Conservation (phyloP, 805 yeast genomes). For the Metschnikowia corniflorae region DNA sequence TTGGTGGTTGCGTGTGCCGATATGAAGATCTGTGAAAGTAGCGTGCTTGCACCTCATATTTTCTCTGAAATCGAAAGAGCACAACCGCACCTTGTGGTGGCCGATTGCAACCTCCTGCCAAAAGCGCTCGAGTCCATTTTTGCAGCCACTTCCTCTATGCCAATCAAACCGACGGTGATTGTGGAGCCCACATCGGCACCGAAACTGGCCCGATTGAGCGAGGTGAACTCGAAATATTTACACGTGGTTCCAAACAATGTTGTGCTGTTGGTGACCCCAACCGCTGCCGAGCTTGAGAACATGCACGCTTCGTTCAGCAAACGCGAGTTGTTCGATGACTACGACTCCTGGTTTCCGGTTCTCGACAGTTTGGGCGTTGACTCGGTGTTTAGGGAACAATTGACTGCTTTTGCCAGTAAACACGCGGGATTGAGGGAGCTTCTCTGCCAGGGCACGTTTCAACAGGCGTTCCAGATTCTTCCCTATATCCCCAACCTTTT, state of each 20-base stretch:
- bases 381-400: constrained; percentile 41
- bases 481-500: constrained; percentile 69
- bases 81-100: constrained; percentile 48
- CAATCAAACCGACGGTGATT: constrained; percentile 33
- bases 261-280: constrained; percentile 61
- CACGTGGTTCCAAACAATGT: constrained; percentile 47
- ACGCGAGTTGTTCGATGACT: constrained; percentile 42
- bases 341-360: constrained; percentile 70
- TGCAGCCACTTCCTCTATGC: constrained; percentile 1
- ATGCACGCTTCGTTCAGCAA: constrained; percentile 49
- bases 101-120: constrained; percentile 66
- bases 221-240: constrained; percentile 24
- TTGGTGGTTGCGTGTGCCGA: constrained; percentile 78
- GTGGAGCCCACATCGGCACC: constrained; percentile 77
- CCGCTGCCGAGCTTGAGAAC: constrained; percentile 54
- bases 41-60: constrained; percentile 38
- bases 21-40: constrained; percentile 63
- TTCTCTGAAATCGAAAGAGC: constrained; percentile 34
- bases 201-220: constrained; percentile 52
- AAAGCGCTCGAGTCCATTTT: constrained; percentile 29
- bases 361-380: constrained; percentile 57
- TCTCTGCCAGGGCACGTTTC: constrained; percentile 48
- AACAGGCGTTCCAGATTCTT: constrained; percentile 65
- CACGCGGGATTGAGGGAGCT: constrained; percentile 22
- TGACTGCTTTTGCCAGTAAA: constrained; percentile 31